Evolutionary conservation across 2,329 filamentous ascomycete species (phyloP).

Genomic region (Fusarium sp.): DNA sequence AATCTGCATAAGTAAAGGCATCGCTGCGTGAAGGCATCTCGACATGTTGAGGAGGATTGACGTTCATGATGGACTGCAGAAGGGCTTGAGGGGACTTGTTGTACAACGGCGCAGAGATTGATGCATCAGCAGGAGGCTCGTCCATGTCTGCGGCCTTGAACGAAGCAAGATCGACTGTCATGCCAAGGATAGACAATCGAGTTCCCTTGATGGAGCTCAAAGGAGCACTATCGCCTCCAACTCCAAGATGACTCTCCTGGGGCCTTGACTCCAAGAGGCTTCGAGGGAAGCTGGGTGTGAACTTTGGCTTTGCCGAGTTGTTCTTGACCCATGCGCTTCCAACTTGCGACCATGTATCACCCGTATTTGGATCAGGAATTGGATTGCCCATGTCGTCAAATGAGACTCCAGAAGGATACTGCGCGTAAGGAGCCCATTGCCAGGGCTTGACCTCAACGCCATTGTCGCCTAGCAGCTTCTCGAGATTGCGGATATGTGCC

Average conservation of each 20-base stretch:
- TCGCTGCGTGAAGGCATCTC: conserved; percentile 72
- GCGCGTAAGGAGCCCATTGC: conserved; percentile 47
- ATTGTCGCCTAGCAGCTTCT: conserved; percentile 70
- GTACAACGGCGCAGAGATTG: conserved; percentile 60
- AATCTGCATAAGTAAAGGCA: conserved; percentile 75
- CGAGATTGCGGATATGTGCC: conserved; percentile 73
- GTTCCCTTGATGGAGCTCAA: conserved; percentile 81
- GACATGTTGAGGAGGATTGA: conserved; percentile 66
- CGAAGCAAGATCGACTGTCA: conserved; percentile 80
- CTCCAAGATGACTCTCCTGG: conserved; percentile 74
- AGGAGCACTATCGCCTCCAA: conserved; percentile 69
- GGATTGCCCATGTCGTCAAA: conserved; percentile 42
- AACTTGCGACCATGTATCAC: conserved; percentile 47
- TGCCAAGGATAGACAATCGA: conserved; percentile 80
- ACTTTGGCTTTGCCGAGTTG: conserved; percentile 31
- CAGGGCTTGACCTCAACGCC: conserved; percentile 70
- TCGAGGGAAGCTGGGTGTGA: conserved; percentile 45
- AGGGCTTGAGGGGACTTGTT: conserved; percentile 80
- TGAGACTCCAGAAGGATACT: conserved; percentile 39
- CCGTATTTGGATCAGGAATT: conserved; percentile 32
- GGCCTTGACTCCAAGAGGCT: conserved; percentile 54
- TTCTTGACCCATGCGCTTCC: conserved; percentile 51
- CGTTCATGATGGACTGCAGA: conserved; percentile 70
- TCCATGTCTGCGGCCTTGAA: conserved; percentile 75
- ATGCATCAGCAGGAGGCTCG: conserved; percentile 57